Percentiles rank a stretch among this genome's conserved stretches.
Evolutionary conservation across 1,139 yeast species (phyloP).

Genomic region (Debaryomycetaceae sp.): DNA sequence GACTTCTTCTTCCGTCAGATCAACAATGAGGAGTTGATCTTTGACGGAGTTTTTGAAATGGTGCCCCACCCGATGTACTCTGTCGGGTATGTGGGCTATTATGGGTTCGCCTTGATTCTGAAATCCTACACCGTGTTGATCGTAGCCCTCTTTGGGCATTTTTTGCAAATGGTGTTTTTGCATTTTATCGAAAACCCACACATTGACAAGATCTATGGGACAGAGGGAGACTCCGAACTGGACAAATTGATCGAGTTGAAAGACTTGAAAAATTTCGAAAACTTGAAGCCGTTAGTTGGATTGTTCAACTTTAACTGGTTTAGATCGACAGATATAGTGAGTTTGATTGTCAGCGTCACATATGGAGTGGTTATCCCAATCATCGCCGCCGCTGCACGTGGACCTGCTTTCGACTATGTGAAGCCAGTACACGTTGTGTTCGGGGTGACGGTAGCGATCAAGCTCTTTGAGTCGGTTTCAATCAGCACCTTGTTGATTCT

Average conservation of each 20-base stretch:
- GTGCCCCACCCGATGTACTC: slow-evolving; percentile 96
- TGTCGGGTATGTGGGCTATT: slow-evolving; percentile 83
- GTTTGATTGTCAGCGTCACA: slow-evolving; percentile 44
- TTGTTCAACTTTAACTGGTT: slow-evolving; percentile 62
- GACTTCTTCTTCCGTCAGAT: slow-evolving; percentile 84
- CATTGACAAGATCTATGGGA: slow-evolving; percentile 74
- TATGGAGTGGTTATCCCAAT: slow-evolving; percentile 44
- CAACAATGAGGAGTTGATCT: slow-evolving; percentile 67
- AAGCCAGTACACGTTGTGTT: slow-evolving; percentile 31
- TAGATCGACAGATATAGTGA: slow-evolving; percentile 62
- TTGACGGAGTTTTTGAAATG: slow-evolving; percentile 88
- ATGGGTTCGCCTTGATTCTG: slow-evolving; percentile 77
- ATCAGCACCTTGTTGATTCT: slow-evolving; percentile 51
- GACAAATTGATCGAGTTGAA: slow-evolving; percentile 35
- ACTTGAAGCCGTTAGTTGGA: slow-evolving; percentile 58
- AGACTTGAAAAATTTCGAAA: slow-evolving; percentile 42
- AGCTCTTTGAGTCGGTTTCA: slow-evolving; percentile 49
- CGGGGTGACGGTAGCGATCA: slow-evolving; percentile 43
- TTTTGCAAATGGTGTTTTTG: slow-evolving; percentile 73
- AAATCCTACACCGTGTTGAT: slow-evolving; percentile 70
- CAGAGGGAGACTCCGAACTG: slow-evolving; percentile 36
- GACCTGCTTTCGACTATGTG: slow-evolving; percentile 13
- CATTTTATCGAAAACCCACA: slow-evolving; percentile 83
- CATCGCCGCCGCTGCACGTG: slow-evolving; percentile 16
- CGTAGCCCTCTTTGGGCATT: slow-evolving; percentile 74